These are phyloP conservation scores for Fraxinus greggii DNA, from an alignment of 305 asterid genomes.

Conservation along the genomic window DNA sequence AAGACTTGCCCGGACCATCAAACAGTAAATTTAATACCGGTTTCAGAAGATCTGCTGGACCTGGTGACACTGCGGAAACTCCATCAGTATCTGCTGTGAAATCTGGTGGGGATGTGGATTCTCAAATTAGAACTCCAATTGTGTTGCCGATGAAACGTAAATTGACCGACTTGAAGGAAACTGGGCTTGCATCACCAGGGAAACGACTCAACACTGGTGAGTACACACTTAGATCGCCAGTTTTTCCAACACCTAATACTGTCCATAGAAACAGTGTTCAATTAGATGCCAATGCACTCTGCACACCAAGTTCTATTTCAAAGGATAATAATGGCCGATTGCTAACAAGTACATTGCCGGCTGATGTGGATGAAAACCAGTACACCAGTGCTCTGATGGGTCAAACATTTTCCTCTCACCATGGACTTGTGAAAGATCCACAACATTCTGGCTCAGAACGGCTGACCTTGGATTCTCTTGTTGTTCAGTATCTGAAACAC, in stretches of 20 bases:
- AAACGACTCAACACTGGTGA: constrained; percentile 82
- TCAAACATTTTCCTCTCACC: constrained; percentile 47
- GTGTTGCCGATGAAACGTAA: constrained; percentile 85
- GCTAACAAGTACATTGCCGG: constrained; percentile 31
- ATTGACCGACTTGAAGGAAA: constrained; percentile 62
- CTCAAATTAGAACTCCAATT: constrained; percentile 67
- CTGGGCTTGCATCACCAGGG: constrained; percentile 44
- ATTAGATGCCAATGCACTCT: constrained; percentile 50
- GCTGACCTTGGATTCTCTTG: constrained; percentile 79
- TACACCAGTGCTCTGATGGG: constrained; percentile 26
- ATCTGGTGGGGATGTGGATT: constrained; percentile 51
- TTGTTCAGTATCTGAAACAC: constrained; percentile 92
- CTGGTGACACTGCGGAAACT: constrained; percentile 46
- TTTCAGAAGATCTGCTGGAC: constrained; percentile 40
- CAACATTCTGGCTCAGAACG: constrained; percentile 71
- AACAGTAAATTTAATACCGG: constrained; percentile 38
- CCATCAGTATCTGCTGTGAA: constrained; percentile 46
- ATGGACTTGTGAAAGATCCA: constrained; percentile 54
- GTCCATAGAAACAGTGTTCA: constrained; percentile 53
- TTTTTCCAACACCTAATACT: constrained; percentile 46
- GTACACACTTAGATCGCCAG: constrained; percentile 54
- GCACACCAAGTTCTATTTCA: constrained; percentile 46
- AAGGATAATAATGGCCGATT: constrained; percentile 52
- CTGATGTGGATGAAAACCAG: constrained; percentile 60
- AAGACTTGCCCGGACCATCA: constrained; percentile 48